Conservation (phyloP, 2,329 filamentous ascomycete species). For the Sordariomycetes sp. region DNA sequence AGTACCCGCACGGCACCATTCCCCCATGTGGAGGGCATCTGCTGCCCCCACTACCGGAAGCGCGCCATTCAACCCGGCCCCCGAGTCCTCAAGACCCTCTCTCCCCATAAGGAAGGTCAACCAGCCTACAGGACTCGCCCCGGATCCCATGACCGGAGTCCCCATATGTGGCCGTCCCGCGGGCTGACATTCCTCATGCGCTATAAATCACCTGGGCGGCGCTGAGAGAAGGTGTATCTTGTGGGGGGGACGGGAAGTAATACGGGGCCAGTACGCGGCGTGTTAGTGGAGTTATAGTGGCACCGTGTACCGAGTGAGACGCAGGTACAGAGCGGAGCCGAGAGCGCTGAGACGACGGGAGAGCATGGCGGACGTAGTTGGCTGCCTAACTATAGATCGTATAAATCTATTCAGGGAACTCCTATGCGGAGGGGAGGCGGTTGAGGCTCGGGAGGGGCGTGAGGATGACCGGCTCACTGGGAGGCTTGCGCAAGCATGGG, state of each 20-base stretch:
- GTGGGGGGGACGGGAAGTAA: background rate
- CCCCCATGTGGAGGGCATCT: background rate
- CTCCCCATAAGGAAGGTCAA: background rate
- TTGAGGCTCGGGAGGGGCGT: background rate
- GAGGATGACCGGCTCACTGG: background rate
- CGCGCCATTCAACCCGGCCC: background rate
- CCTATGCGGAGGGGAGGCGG: background rate
- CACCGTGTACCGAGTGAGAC: background rate
- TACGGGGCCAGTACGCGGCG: background rate
- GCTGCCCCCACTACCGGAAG: background rate
- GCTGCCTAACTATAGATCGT: background rate
- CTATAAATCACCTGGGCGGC: background rate
- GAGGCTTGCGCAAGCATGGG: background rate
- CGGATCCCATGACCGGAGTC: background rate
- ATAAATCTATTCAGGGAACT: background rate
- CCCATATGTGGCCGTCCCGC: background rate
- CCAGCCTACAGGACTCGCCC: background rate
- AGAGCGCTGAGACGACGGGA: background rate
- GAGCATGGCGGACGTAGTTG: background rate
- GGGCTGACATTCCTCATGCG: background rate
- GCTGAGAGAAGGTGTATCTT: background rate
- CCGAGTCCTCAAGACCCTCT: background rate
- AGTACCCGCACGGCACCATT: background rate
- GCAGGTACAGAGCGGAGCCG: background rate
- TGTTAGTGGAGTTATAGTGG: background rate